Conservation (phyloP, 1,284 basidiomycete species). For the Somion occarium region DNA sequence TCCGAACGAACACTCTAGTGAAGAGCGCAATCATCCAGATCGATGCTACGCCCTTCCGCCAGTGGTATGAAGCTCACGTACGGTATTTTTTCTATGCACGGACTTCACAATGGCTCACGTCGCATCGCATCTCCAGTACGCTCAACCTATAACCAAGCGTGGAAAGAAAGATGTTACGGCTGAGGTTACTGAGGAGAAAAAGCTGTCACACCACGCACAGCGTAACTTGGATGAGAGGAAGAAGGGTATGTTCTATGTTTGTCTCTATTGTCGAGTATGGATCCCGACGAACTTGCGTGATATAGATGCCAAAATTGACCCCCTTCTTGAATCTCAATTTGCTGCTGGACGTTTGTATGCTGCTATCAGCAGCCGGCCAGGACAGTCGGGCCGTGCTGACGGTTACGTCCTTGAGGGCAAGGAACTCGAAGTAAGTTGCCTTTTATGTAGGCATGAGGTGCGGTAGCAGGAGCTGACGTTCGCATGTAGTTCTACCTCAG, state of each 20-base stretch:
- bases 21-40: slow-evolving; percentile 93
- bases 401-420: slow-evolving; percentile 96
- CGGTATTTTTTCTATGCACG: slow-evolving; percentile 30
- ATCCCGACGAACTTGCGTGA: slow-evolving; percentile 10
- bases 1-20: slow-evolving; percentile 96
- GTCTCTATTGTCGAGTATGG: slow-evolving; percentile 2
- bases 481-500: slow-evolving; percentile 80
- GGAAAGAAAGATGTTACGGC: slow-evolving; percentile 54
- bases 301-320: slow-evolving; percentile 84
- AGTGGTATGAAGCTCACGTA: slow-evolving; percentile 97
- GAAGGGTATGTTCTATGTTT: slow-evolving; percentile 65
- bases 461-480: slow-evolving; percentile 14
- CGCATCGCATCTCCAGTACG: slow-evolving; percentile 59
- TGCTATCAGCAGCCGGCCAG: slow-evolving; percentile 85
- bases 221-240: slow-evolving; percentile 84
- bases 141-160: slow-evolving; percentile 84
- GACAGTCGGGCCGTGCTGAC: slow-evolving; percentile 91
- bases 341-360: slow-evolving; percentile 89
- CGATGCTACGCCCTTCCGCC: slow-evolving; percentile 95
- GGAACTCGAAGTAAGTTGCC: slow-evolving; percentile 78
- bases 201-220: slow-evolving; percentile 86
- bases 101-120: not conserved
- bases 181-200: slow-evolving; percentile 54
- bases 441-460: slow-evolving; percentile 1
- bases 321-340: slow-evolving; percentile 82